A percentile compares a stretch with the other conserved stretches of the same genome.
phyloP scores from a whole-genome alignment of 345 rosid genomes.

The Gossypium mustelinum region DNA sequence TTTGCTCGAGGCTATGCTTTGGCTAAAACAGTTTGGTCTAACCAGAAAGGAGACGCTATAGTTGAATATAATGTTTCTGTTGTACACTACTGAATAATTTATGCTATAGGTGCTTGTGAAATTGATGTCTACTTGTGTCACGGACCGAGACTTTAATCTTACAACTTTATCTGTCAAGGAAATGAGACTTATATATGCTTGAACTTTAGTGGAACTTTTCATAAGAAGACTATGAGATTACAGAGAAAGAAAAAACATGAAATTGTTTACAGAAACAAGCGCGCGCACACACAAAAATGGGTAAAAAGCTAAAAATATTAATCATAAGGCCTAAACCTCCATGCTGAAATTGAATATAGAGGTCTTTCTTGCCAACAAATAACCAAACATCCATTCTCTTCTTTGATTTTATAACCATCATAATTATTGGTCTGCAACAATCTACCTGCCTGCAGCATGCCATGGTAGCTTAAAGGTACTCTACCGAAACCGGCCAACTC shows the following conservation, averaged over 20 bases:
- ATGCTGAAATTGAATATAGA: constrained; percentile 60
- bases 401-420: constrained; percentile 62
- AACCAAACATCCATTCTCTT: constrained; percentile 51
- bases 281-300: neutral
- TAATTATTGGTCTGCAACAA: constrained; percentile 53
- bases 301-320: constrained; percentile 18
- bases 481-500: constrained; percentile 57
- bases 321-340: constrained; percentile 51
- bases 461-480: constrained; percentile 59
- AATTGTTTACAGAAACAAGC: constrained; percentile 31
- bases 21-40: constrained; percentile 18
- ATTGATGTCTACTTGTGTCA: neutral
- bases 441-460: constrained; percentile 51
- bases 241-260: constrained; percentile 20
- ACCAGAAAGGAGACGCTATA: constrained; percentile 16
- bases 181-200: too few relatives aligned
- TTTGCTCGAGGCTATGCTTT: constrained; percentile 29
- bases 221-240: constrained; percentile 20
- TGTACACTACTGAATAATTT: constrained; percentile 16
- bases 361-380: constrained; percentile 63
- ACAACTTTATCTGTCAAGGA: too few relatives aligned
- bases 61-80: constrained; percentile 27
- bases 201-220: constrained; percentile 5
- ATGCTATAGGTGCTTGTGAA: neutral
- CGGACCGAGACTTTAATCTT: too few relatives aligned